A percentile compares a stretch with the other conserved stretches of the same genome.
phyloP scores from a whole-genome alignment of 768 basidiomycete genomes.

The Amanita pseudoporphyria region DNA sequence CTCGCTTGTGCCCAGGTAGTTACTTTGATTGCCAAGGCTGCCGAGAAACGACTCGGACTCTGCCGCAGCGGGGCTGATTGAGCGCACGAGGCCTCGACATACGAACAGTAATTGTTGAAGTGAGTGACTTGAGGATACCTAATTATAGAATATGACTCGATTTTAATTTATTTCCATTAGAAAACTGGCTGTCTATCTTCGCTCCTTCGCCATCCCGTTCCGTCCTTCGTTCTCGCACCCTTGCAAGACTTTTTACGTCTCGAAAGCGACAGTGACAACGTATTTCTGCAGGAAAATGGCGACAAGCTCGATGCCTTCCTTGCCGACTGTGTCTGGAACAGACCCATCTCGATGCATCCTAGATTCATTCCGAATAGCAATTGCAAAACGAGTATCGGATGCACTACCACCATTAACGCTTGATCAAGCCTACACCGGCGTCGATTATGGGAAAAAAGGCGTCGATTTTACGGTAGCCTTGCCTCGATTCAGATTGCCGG shows the following conservation, averaged over 20 bases:
- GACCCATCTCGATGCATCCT: conserved; percentile 61
- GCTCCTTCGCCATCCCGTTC: conserved; percentile 9
- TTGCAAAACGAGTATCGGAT: conserved; percentile 63
- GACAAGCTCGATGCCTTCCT: conserved; percentile 14
- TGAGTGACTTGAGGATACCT: no score
- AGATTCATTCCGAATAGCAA: conserved; percentile 75
- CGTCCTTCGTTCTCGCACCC: conserved; percentile 4
- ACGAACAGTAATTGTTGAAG: no score
- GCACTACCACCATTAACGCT: conserved; percentile 52
- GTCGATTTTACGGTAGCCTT: conserved; percentile 87
- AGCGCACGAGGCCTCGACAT: no score
- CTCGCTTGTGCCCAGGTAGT: no score
- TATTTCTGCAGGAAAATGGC: conserved; percentile 13
- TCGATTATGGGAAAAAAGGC: conserved; percentile 91
- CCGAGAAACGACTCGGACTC: no score
- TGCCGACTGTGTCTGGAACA: conserved; percentile 28
- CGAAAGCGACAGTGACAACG: not conserved
- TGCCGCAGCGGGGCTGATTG: no score
- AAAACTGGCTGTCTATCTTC: conserved; percentile 16
- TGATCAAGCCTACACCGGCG: conserved; percentile 74
- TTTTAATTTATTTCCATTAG: conserved; percentile 3
- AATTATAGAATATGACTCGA: not conserved
- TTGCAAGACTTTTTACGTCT: not conserved
- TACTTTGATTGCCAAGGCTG: no score
- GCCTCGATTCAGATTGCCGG: conserved; percentile 82